Conservation (phyloP, 352 stramenopile species). For the Pythium myriotylum region DNA sequence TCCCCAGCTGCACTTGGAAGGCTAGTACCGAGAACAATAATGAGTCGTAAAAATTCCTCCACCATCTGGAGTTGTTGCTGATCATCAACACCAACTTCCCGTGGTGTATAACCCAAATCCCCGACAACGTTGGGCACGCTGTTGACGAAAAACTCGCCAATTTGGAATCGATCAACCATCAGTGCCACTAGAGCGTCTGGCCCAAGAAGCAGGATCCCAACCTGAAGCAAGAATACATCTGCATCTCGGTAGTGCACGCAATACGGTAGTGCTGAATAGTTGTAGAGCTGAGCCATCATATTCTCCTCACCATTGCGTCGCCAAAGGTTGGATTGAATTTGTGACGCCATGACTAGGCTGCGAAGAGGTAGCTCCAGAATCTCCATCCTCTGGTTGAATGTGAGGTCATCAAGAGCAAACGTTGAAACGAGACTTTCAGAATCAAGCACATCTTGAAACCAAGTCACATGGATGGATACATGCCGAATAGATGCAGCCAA, state of each 20-base stretch:
- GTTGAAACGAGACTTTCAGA: conserved; percentile 46
- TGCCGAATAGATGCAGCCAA: conserved; percentile 71
- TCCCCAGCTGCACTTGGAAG: conserved; percentile 61
- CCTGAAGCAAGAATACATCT: conserved; percentile 80
- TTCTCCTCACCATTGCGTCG: conserved; percentile 88
- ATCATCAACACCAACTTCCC: conserved; percentile 68
- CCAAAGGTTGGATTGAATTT: conserved; percentile 89
- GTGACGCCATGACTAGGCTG: conserved; percentile 83
- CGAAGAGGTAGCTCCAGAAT: conserved; percentile 81
- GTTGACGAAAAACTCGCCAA: conserved; percentile 66
- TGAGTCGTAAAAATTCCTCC: conserved; percentile 80
- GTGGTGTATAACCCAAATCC: conserved; percentile 45
- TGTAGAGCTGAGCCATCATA: conserved; percentile 89
- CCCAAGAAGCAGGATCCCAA: conserved; percentile 66
- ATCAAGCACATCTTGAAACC: conserved; percentile 50
- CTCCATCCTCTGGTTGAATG: conserved; percentile 49
- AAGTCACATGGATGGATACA: conserved; percentile 58
- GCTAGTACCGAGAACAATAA: conserved; percentile 79
- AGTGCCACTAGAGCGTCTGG: conserved; percentile 61
- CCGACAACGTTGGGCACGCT: neutral
- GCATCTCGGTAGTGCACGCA: conserved; percentile 86
- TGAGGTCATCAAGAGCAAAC: conserved; percentile 64
- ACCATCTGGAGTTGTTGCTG: conserved; percentile 78
- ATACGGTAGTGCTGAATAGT: conserved; percentile 88
- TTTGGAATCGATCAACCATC: conserved; percentile 81